These are phyloP conservation scores for Cerioporus squamosus DNA, from an alignment of 1,284 basidiomycete species.

Conservation along the genomic window DNA sequence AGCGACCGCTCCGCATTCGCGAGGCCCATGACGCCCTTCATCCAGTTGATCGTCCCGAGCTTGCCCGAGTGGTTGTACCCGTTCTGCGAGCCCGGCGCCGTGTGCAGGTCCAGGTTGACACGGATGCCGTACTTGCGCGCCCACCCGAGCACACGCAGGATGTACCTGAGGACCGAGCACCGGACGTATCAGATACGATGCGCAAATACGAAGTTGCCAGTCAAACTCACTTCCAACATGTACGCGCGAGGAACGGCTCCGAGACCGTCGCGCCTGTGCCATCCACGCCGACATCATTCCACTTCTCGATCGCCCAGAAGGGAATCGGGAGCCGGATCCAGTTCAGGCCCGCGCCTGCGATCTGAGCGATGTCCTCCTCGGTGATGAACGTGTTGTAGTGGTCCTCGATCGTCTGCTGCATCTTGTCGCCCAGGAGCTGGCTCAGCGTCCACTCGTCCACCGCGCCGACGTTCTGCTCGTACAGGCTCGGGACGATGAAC, in stretches of 20 bases:
- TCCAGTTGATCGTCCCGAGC: constrained; percentile 54
- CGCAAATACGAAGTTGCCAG: constrained; percentile 20
- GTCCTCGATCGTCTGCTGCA: constrained; percentile 37
- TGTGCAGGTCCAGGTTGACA: constrained; percentile 85
- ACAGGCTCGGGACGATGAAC: constrained; percentile 81
- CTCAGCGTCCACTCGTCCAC: constrained; percentile 66
- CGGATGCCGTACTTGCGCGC: constrained; percentile 89
- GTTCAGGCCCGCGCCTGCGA: constrained; percentile 64
- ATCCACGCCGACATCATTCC: constrained; percentile 43
- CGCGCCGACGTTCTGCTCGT: constrained; percentile 64
- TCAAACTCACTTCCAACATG: constrained; percentile 40
- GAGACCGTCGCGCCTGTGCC: constrained; percentile 25
- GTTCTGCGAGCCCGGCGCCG: constrained; percentile 81
- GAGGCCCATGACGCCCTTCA: constrained; percentile 65
- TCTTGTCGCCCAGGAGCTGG: constrained; percentile 40
- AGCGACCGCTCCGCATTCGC: constrained; percentile 64
- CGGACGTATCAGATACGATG: too few relatives aligned
- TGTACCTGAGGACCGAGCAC: constrained; percentile 52
- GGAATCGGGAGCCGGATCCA: constrained; percentile 79
- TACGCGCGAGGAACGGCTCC: constrained; percentile 39
- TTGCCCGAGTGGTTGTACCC: constrained; percentile 60
- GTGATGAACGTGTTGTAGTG: constrained; percentile 63
- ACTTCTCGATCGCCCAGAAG: constrained; percentile 80
- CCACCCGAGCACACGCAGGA: constrained; percentile 79
- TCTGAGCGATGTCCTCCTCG: constrained; percentile 38